Base-by-base conservation (phyloP, 345 rosid species). In the Hibiscus trionum region DNA sequence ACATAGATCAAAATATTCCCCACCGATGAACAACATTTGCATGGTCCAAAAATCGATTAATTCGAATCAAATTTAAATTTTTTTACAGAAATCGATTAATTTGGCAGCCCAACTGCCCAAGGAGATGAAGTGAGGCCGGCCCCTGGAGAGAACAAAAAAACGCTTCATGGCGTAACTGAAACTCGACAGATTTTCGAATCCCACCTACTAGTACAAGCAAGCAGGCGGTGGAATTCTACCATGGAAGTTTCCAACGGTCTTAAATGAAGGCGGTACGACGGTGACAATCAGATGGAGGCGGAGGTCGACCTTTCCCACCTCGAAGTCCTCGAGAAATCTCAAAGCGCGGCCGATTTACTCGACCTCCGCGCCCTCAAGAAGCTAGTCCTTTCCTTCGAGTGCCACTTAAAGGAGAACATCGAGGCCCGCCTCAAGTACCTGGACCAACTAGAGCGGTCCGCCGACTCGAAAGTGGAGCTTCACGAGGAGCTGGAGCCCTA, bases 341-440 rank as follows among this genome's bases (percentile, higher is more conserved):
- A 90, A 3, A 70, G 70, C 64, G 47, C 82, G 66, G 87, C 90
- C 7, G 96, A 91, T 39, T 83, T 78, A 19, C 88, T 94, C 37
- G 98, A 94, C 87, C 80, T 84, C 55, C 90, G 90, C 66, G 78
- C 93, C 70, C 84, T 94, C 10, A 91, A 91, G 74, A 94, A 88
- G 82, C 90, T 88, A 3, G 95, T 91, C 19, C 91, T 94, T 63
- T 87, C 98, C 71, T 94, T 94, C 86, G 98, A 94, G 85, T 93
- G 97, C 7, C 97, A 96, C 49, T 91, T 88, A 74, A 88, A 93
- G 71, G 98, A 94, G 72, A 94, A 94, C 86, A 94, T 91, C 66
- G 96, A 93, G 44, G 97, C 98, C 26, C 90, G 97, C 12, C 97
- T 91, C 82, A 94, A 94, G 85, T 91, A 90, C 75, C 88, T 87